Conservation (phyloP, 73 alveolate species). For the Breviolum minutum region DNA sequence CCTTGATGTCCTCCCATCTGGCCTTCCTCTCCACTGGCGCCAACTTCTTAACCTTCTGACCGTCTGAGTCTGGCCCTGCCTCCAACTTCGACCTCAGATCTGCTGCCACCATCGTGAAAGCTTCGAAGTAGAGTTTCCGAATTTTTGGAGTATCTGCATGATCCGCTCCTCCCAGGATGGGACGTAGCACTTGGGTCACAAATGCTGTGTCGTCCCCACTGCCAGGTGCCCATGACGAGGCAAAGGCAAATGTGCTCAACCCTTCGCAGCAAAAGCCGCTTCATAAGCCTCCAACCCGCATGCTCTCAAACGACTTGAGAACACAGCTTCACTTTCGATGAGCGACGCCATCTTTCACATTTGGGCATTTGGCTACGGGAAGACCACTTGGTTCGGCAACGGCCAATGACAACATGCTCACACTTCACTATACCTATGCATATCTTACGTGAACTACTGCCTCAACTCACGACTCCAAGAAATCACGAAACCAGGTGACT, state of each 20-base stretch:
- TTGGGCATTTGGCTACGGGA: too few species aligned
- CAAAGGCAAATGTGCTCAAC: neutral
- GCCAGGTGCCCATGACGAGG: neutral
- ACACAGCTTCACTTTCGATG: slow-evolving; percentile 24
- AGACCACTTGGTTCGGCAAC: too few species aligned
- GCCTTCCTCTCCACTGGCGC: slow-evolving; percentile 9
- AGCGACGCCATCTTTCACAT: slow-evolving; percentile 45
- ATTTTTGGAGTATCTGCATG: neutral
- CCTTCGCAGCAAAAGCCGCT: neutral
- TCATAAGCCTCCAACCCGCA: neutral
- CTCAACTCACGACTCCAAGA: too few species aligned
- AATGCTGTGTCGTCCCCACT: neutral
- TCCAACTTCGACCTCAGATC: neutral
- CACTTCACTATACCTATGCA: too few species aligned
- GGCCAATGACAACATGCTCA: too few species aligned
- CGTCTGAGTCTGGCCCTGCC: neutral
- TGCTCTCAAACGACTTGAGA: neutral
- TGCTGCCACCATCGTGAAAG: slow-evolving; percentile 3
- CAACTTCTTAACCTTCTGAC: neutral
- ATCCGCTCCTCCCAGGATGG: neutral
- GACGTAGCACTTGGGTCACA: too few species aligned
- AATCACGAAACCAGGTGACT: too few species aligned
- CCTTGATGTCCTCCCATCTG: neutral
- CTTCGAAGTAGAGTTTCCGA: neutral
- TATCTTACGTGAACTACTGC: too few species aligned